Evolutionary conservation across 2,329 filamentous ascomycete genomes (phyloP), one percentile per base, ranked within the genome.

Genomic region (Talaromyces atroroseus): DNA sequence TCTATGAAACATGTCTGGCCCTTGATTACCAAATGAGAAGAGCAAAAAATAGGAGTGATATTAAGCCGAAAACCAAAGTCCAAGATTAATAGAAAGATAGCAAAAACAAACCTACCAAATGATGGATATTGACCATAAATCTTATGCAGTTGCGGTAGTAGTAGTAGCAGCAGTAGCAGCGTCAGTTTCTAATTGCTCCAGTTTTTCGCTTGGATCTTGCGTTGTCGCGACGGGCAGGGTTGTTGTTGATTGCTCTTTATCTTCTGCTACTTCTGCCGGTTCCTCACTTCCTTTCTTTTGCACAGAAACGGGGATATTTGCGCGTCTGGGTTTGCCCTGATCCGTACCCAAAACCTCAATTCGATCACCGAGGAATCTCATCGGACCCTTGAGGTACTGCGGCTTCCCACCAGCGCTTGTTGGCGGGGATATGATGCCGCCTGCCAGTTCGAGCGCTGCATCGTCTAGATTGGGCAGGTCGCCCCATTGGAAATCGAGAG

Each of bases 401-500:
- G 65, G 67, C 38, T 65, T 66, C 6, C 62, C 62, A 29, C 64
- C 58, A 7, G 63, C 65, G 16, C 66, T 64, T 2, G 58, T 58
- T 1, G 65, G 62, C 1, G 66, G 60, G 10, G 66, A 62, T 29
- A 72, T 66, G 12, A 74, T 52, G 14, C 57, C 63, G 11, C 69
- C 63, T 24, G 71, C 61, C 7, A 73, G 52, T 21, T 69, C 65
- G 5, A 66, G 69, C 3, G 73, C 68, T 5, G 70, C 64, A 29
- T 71, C 72, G 63, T 96, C 92, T n/a, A 92, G 74, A 52, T 83
- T 81, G 6, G 88, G 86, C 72, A 86, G 77, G 59, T 89, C 83
- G 54, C 90, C 90, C 75, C 88, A 96, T 50, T 81, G 74, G 76
- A 88, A 96, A 23, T 95, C 87, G 8, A 96, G 81, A 61, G 90